phyloP scores from a whole-genome alignment of 2,329 filamentous ascomycete species.

The Claviceps pusilla region DNA sequence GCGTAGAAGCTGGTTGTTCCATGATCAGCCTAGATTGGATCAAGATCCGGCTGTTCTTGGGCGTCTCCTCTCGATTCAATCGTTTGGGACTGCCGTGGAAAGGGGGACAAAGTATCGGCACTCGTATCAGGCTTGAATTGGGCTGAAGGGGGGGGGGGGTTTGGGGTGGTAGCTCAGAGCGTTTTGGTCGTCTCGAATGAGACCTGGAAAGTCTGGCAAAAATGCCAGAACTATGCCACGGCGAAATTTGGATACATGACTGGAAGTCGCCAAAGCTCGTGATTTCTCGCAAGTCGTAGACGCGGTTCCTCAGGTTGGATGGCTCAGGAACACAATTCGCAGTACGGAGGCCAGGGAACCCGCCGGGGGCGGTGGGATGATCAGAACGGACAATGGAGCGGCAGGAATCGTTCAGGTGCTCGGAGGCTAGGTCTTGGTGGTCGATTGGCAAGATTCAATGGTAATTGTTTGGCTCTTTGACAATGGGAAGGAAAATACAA shows the following conservation, averaged over 20 bases:
- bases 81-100: background rate
- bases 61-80: background rate
- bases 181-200: slow-evolving; percentile 5
- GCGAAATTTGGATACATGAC: slow-evolving; percentile 32
- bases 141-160: background rate
- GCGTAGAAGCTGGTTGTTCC: slow-evolving; percentile 21
- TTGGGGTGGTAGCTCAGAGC: background rate
- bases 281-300: slow-evolving; percentile 12
- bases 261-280: slow-evolving; percentile 16
- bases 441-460: slow-evolving; percentile 2
- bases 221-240: slow-evolving; percentile 32
- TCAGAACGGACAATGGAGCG: slow-evolving; percentile 5
- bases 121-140: background rate
- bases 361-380: slow-evolving; percentile 3
- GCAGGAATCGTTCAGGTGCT: slow-evolving; percentile 2
- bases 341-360: background rate
- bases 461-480: background rate
- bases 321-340: background rate
- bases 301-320: background rate
- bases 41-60: background rate
- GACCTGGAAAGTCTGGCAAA: slow-evolving; percentile 27
- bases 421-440: background rate
- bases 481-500: background rate
- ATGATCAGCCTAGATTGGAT: slow-evolving; percentile 16
- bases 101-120: background rate